These are phyloP conservation scores for Rhodotorula toruloides DNA, from an alignment of 768 basidiomycete species.

Conservation along the genomic window DNA sequence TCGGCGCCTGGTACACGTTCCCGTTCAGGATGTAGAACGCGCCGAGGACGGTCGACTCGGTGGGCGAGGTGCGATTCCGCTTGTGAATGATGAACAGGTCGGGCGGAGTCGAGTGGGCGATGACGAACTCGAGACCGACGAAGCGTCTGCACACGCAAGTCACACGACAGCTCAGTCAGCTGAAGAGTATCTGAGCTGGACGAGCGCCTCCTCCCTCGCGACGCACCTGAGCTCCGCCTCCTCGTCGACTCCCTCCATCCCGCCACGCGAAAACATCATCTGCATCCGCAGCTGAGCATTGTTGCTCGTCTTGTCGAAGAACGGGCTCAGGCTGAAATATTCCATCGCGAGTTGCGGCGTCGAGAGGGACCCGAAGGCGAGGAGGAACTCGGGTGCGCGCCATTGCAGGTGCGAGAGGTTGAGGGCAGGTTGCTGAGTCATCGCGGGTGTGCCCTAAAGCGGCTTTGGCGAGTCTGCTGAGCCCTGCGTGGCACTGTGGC, in stretches of 20 bases:
- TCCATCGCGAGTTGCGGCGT: conserved; percentile 69
- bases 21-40: conserved; percentile 85
- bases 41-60: conserved; percentile 49
- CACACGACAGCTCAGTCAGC: not conserved
- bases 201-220: too few species aligned
- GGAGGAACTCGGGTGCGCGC: conserved; percentile 39
- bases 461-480: too few species aligned
- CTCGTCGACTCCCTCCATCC: conserved; percentile 55
- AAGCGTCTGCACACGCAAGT: conserved; percentile 51
- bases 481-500: too few species aligned
- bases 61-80: conserved; percentile 72
- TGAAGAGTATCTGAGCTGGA: too few species aligned
- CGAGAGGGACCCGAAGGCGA: conserved; percentile 59
- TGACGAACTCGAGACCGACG: conserved; percentile 77
- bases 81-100: conserved; percentile 84
- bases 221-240: conserved; percentile 73
- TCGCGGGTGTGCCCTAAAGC: too few species aligned
- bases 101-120: conserved; percentile 74
- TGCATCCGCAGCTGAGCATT: conserved; percentile 92
- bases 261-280: conserved; percentile 68
- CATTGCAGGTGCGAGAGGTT: conserved; percentile 34
- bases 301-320: conserved; percentile 89
- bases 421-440: too few species aligned
- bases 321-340: conserved; percentile 84
- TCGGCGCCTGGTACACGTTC: conserved; percentile 81